Conservation (phyloP, 345 rosid genomes). For the Atalantia buxifolia region DNA sequence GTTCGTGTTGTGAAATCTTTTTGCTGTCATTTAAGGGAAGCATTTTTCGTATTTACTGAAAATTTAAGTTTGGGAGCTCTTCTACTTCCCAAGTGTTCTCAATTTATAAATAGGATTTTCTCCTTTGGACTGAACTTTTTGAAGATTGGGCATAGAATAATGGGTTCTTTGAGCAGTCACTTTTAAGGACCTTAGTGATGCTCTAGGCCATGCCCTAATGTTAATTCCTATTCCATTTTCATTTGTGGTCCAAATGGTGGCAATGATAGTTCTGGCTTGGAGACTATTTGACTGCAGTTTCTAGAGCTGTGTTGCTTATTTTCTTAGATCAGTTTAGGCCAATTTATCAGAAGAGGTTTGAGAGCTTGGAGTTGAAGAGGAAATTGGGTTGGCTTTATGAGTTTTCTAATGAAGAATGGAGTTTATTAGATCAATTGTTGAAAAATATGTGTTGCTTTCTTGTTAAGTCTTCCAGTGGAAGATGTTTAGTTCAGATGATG, state of each 20-base stretch:
- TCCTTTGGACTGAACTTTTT: background rate
- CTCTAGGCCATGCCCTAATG: background rate
- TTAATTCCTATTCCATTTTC: background rate
- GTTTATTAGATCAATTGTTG: background rate
- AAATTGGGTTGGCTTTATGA: background rate
- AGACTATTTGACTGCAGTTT: background rate
- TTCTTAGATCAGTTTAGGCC: background rate
- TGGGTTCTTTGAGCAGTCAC: background rate
- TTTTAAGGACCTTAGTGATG: background rate
- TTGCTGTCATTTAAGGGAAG: background rate
- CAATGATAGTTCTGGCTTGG: background rate
- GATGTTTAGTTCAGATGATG: background rate
- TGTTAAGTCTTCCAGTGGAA: background rate
- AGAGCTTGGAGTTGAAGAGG: background rate
- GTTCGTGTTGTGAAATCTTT: constrained; percentile 8
- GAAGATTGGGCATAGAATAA: background rate
- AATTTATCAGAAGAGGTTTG: background rate
- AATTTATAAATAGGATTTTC: background rate
- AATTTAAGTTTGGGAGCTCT: background rate
- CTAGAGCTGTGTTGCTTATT: background rate
- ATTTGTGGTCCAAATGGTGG: background rate
- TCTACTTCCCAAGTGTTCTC: background rate
- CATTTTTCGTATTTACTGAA: background rate
- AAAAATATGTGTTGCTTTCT: background rate
- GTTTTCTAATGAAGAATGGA: background rate